These are phyloP conservation scores for Suillus brevipes DNA, from an alignment of 768 basidiomycete species.

Conservation along the genomic window DNA sequence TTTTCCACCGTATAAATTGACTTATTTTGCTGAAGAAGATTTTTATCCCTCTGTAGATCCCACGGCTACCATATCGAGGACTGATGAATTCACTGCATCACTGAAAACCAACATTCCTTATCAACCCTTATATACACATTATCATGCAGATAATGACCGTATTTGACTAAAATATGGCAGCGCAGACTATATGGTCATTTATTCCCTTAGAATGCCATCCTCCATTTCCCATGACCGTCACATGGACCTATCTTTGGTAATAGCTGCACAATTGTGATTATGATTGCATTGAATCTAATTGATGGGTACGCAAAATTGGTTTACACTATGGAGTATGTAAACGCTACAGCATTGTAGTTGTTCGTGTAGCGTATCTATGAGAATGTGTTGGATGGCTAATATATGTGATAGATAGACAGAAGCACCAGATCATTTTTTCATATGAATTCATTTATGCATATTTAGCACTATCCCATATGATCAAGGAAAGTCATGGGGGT, in stretches of 20 bases:
- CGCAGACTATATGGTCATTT: not conserved
- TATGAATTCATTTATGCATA: not conserved
- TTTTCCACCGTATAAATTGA: no score
- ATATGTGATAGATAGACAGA: not conserved
- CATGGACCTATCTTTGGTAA: not conserved
- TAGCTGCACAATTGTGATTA: not conserved
- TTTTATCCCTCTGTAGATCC: no score
- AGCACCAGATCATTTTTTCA: not conserved
- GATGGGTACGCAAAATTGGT: not conserved
- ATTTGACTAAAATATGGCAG: not conserved
- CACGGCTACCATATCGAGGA: no score
- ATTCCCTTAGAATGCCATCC: not conserved
- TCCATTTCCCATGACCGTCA: not conserved
- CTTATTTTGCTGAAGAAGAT: no score
- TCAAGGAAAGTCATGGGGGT: not conserved
- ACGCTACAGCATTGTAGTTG: not conserved
- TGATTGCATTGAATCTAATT: not conserved
- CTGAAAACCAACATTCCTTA: not conserved
- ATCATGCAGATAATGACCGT: not conserved
- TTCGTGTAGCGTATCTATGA: not conserved
- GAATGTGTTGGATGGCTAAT: not conserved
- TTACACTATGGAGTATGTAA: not conserved
- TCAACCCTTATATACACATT: not conserved
- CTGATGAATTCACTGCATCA: no score
- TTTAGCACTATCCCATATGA: not conserved